Conservation (phyloP, 1,284 basidiomycete genomes). For the Xanthoconium separans region DNA sequence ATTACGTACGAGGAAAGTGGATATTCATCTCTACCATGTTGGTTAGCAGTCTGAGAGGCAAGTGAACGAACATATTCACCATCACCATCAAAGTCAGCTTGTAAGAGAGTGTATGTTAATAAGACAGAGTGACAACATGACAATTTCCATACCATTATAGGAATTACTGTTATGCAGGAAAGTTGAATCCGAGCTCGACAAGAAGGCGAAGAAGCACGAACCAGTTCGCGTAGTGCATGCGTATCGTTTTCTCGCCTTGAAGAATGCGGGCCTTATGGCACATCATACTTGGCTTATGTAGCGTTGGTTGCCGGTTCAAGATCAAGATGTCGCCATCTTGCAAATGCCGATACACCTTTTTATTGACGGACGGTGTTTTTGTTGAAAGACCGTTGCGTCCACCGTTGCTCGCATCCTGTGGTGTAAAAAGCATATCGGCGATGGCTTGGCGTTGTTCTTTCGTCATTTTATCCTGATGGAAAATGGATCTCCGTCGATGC, state of each 20-base stretch:
- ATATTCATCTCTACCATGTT: slow-evolving; percentile 90
- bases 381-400: slow-evolving; percentile 63
- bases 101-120: neutral
- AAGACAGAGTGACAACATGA: slow-evolving; percentile 5
- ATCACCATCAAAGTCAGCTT: slow-evolving; percentile 99
- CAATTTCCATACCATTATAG: slow-evolving; percentile 75
- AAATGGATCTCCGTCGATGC: slow-evolving; percentile 4
- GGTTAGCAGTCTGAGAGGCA: slow-evolving; percentile 13
- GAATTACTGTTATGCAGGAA: slow-evolving; percentile 74
- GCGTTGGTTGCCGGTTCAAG: slow-evolving; percentile 96
- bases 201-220: slow-evolving; percentile 37
- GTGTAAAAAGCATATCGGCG: slow-evolving; percentile 95
- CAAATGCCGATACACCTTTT: slow-evolving; percentile 97
- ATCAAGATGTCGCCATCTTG: slow-evolving; percentile 95
- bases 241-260: slow-evolving; percentile 96
- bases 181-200: slow-evolving; percentile 5
- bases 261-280: slow-evolving; percentile 92
- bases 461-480: slow-evolving; percentile 74
- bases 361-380: slow-evolving; percentile 79
- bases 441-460: slow-evolving; percentile 91
- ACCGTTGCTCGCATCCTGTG: slow-evolving; percentile 69
- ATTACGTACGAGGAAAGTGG: slow-evolving; percentile 88
- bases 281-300: slow-evolving; percentile 99
- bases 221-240: slow-evolving; percentile 99
- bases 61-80: slow-evolving; percentile 45